Conservation (phyloP, 768 basidiomycete genomes). For the Boletus subcaerulescens region DNA sequence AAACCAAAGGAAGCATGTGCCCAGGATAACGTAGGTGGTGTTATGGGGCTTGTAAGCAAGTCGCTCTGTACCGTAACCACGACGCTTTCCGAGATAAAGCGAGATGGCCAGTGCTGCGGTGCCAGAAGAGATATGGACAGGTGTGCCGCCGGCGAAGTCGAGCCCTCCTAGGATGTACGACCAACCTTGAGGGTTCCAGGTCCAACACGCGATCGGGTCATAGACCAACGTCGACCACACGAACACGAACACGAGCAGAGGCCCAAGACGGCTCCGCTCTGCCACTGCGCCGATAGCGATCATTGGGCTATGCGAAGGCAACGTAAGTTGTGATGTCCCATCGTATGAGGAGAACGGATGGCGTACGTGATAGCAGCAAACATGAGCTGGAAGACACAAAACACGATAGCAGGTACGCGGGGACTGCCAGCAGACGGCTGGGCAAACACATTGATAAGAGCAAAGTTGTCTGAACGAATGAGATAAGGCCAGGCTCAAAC, state of each 20-base stretch:
- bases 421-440: conserved; percentile 70
- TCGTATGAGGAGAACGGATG: not conserved
- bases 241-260: conserved; percentile 87
- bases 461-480: conserved; percentile 70
- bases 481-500: not conserved
- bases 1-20: conserved; percentile 92
- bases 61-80: conserved; percentile 87
- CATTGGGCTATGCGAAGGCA: conserved; percentile 54
- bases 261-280: conserved; percentile 83
- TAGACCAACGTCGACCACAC: conserved; percentile 88
- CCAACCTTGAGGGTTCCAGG: conserved; percentile 85
- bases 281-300: conserved; percentile 91
- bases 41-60: conserved; percentile 95
- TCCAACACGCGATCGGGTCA: conserved; percentile 95
- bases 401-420: conserved; percentile 70
- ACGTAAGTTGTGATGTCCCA: conserved; percentile 1
- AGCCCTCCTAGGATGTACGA: conserved; percentile 76
- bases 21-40: conserved; percentile 89
- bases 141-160: conserved; percentile 94
- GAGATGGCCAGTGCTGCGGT: conserved; percentile 89
- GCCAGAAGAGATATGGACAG: conserved; percentile 95
- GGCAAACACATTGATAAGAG: conserved; percentile 71
- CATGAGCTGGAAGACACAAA: conserved; percentile 87
- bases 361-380: conserved; percentile 85
- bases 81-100: conserved; percentile 84